Base-by-base conservation (phyloP, 495 filamentous ascomycete genomes). In the Cercophora newfieldiana region DNA sequence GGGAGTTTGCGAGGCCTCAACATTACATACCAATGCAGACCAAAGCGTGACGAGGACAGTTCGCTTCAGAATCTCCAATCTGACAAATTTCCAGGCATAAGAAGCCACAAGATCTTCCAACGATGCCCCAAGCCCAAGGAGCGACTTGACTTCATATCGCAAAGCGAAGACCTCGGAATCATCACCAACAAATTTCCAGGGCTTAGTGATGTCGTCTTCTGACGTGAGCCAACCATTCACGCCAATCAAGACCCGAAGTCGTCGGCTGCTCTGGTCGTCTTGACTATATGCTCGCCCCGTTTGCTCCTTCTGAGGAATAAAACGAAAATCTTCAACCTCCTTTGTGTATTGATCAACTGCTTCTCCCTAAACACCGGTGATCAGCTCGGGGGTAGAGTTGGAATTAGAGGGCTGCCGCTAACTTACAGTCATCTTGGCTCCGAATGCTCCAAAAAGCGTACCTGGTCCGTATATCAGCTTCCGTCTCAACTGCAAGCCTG, bases 301-400 rank as follows among this genome's bases (percentile, higher is more conserved):
- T 68, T 82, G 69, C 14, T 83, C 82, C 33, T 84, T 81, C 29
- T 93, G 81, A 0, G 92, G 92, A 21, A 96, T 74, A 74, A 97
- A 97, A 12, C 86, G 86, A 77, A 97, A 97, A 75, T 97, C 93
- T 47, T 91, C 86, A 0, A 97, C 91, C 69, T 96, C 91, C 44
- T 84, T 82, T 0, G 93, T 93, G 73, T 96, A 96, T 65, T 87
- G 85, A 66, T 95, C 91, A 76, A 95, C 88, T 84, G 93, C 90
- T 65, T 88, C 82, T 5, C 92, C 81, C 74, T 76, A 16, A 29
- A 12, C n/a, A 4, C 19, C 54, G 1, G 19, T 30, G 31, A 25
- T 66, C 48, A 68, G 30, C 37, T 26, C 16, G 21, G 29, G 16
- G 6, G 6, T 5, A 29, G 16, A 12, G 6, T 5, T 2, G 0